Conservation (phyloP, 2,329 filamentous ascomycete genomes). For the Lojkania enalia region DNA sequence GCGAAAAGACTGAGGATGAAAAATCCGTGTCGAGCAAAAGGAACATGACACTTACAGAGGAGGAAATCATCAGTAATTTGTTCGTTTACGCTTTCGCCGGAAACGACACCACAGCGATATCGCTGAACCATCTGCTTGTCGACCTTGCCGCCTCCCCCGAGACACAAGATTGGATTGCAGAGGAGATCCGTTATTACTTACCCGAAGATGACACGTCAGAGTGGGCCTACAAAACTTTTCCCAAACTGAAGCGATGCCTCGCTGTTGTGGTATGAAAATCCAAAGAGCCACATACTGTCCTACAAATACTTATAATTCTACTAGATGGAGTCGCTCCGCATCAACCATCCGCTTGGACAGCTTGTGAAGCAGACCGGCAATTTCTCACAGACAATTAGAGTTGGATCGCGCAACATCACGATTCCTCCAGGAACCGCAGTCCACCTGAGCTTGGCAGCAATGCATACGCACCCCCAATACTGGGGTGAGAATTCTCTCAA, state of each 20-base stretch:
- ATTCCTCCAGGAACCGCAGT: conserved; percentile 17
- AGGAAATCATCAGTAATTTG: conserved; percentile 55
- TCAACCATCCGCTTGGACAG: conserved; percentile 43
- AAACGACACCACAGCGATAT: conserved; percentile 55
- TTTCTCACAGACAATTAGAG: background rate
- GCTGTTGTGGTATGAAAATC: conserved; percentile 27
- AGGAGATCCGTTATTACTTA: conserved; percentile 41
- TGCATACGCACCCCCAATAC: conserved; percentile 29
- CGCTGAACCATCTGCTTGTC: conserved; percentile 47
- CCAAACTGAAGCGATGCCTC: conserved; percentile 47
- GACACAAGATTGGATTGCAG: conserved; percentile 51
- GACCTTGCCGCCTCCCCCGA: conserved; percentile 50
- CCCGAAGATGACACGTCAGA: conserved; percentile 14
- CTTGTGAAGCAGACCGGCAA: conserved; percentile 34
- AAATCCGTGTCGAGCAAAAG: background rate
- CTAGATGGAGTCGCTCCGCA: conserved; percentile 49
- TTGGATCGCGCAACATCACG: background rate
- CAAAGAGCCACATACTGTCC: background rate
- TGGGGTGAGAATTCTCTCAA: conserved; percentile 34
- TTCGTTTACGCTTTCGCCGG: conserved; percentile 55
- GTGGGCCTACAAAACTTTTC: conserved; percentile 45
- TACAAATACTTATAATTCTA: background rate
- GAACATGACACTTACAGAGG: conserved; percentile 12
- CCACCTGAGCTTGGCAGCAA: conserved; percentile 21
- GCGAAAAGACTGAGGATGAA: conserved; percentile 5